Evolutionary conservation across 352 stramenopile species (phyloP), one percentile per base, ranked within the genome.

Genomic region (Globisporangium nunn): DNA sequence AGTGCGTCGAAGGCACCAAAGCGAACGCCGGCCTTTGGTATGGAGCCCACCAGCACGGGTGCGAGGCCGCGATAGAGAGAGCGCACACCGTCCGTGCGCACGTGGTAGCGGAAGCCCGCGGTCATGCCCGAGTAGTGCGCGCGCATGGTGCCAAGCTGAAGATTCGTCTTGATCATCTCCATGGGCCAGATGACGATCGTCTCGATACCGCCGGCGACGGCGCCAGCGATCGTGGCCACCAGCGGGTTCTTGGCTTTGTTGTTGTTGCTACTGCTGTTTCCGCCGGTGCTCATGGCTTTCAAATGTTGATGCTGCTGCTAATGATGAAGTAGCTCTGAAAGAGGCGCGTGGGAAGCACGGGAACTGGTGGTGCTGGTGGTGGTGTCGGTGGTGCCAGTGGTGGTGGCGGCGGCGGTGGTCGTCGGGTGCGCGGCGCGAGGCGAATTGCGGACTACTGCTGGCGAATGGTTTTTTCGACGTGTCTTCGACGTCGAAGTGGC

Each of bases 1-100:
- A 97, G 83, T 43, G 79, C 89, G 65, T 96, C 89, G 69, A 98
- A 98, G 4, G 91, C 84, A 56, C 96, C 95, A 63, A 99, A 99
- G 15, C 96, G 93, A 53, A 99, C 98, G 11, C 95, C 95, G 6
- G 96, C 94, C 65, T 99, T 99, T 8, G 96, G 96, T 45, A 98
- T 93, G 50, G 86, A 96, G 28, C 93, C 94, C 35, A 98, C 75
- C 29, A 98, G 75, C 52, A 97, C 97, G 3, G 96, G 96, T 8
- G 91, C 79, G 37, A 98, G 77, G 23, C 95, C 96, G 56, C 95
- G 85, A 63, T 98, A 98, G 4, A 98, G 86, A 57, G 87, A 87
- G 8, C 78, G 51, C 5, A 81, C 62, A 18, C 81, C 81, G 53
- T 87, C 79, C 12, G 68, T 81, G 56, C 72, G 75, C 30, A 90